Base-by-base conservation (phyloP, 768 basidiomycete species). In the Daedaleopsis nitida region DNA sequence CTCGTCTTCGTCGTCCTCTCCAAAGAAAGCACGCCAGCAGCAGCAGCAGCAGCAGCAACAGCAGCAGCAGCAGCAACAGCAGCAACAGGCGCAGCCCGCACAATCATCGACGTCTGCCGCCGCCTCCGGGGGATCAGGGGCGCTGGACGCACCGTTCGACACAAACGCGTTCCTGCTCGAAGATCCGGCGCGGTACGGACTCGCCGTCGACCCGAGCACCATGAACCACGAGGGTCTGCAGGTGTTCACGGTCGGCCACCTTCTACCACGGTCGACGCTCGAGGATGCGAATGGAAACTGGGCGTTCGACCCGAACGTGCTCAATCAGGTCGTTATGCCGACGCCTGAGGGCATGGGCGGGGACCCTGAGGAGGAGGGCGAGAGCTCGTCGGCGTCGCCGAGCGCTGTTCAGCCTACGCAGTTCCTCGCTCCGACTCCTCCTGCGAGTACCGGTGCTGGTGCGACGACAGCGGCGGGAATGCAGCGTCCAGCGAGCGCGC, bases 181-280 rank as follows among this genome's bases (percentile, higher is more conserved):
- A 37, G 65, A 68, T 54, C 68, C 65, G 48, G 58, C 65, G 50
- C 67, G 63, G 24, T 71, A 69, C 42, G 60, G 70, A 17, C 60
- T 65, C 14, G 62, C 53, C 17, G 51, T 70, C 21, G 66, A 61
- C 60, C 52, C 52, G 27, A 60, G 49, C 39, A 60, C 59, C 42
- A 62, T 70, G 50, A 55, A 68, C 45, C 87, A 90, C 60, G 83
- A 88, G 66, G 90, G 88, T 4, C 72, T 92, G 55, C 88, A 91
- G 71, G 89, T 92, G 55, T 90, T 90, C 69, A 92, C 91, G 1
- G 83, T 92, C 4, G 90, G 91, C 0, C 90, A 91, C 70, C 74
- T 92, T 23, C 77, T 91, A 65, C 90, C 90, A 14, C 76, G 83
- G 59, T 78, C 79, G 60, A 74, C 74, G 45, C 70, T 76, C 54